Base-by-base conservation (phyloP, 306 rosid species). In the Urtica urens region DNA sequence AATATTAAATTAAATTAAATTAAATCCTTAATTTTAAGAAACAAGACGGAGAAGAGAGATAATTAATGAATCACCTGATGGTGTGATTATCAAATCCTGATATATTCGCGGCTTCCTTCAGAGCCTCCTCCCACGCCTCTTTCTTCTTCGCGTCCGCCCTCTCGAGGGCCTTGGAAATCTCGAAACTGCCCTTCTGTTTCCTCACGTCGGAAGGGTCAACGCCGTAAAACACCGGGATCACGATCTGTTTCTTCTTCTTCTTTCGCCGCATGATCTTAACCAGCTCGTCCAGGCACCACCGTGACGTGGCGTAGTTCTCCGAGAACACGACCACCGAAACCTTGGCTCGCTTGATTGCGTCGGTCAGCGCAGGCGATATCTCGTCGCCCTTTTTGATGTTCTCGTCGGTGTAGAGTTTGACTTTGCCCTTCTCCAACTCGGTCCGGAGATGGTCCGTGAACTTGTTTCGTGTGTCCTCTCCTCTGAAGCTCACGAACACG, bases 201-300 rank as follows among this genome's bases (percentile, higher is more conserved):
- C 55, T 23, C 9, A 49, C 39, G 31, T 30, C 10, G 0, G 39
- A 49, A 3, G 40, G 55, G 31, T 49, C 55, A 10, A 30, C 25
- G n/a, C 23, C 1, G 17, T 49, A 49, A 19, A 49, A 49, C 1
- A 49, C 13, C 1, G 55, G 55, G 1, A 49, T 21, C 0, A 49
- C 24, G 21, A 30, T 16, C 1, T 49, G 40, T 49, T 25, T 17
- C 12, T 30, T 49, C 13, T 29, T 30, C 8, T 49, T 24, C 55
- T 19, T 29, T 7, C 55, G 3, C 20, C 33, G 5, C 13, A 49
- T 38, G 16, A 30, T 49, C 13, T 25, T 10, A 10, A 6, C 57
- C 8, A 59, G 49, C 49, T 59, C 64, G 0, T 59, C 49, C 57
- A 48, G 38, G 18, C 64, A 59, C 64, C 64, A 59, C 2, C 28